Evolutionary conservation across 1,139 yeast species (phyloP).

Genomic region (Petasospora rhodanensis): DNA sequence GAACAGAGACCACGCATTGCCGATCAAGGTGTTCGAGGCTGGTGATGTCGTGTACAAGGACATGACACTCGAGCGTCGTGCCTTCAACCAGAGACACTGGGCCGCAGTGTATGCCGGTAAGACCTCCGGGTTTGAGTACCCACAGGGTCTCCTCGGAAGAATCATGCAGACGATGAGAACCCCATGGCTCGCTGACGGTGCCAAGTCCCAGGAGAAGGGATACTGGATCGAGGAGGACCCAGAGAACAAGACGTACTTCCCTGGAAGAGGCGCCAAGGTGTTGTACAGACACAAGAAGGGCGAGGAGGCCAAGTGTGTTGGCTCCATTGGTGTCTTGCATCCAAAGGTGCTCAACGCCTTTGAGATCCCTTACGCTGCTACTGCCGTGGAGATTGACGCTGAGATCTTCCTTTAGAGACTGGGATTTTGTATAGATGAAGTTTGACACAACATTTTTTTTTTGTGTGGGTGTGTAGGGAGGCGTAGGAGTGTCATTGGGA

Average conservation of each 20-base stretch:
- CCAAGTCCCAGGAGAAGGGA: conserved; percentile 55
- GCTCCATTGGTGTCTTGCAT: conserved; percentile 89
- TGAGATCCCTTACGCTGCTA: conserved; percentile 90
- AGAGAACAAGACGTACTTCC: conserved; percentile 75
- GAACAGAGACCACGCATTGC: conserved; percentile 92
- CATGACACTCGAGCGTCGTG: conserved; percentile 75
- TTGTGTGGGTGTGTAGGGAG: no score
- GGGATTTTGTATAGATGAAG: conserved; percentile 19
- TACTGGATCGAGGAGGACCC: conserved; percentile 78
- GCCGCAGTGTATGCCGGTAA: conserved; percentile 92
- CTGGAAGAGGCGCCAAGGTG: conserved; percentile 94
- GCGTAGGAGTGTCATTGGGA: no score
- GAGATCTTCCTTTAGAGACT: conserved; percentile 82
- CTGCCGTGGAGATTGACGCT: conserved; percentile 84
- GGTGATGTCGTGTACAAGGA: conserved; percentile 94
- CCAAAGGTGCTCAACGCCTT: conserved; percentile 87
- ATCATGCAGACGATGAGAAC: conserved; percentile 95
- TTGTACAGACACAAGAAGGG: conserved; percentile 64
- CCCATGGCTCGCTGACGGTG: conserved; percentile 65
- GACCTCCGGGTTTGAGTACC: conserved; percentile 88
- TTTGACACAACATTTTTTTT: no score
- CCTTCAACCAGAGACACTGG: conserved; percentile 92
- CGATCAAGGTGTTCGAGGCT: conserved; percentile 89
- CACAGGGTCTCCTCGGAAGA: conserved; percentile 93
- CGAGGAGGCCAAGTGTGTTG: conserved; percentile 56